Base-by-base conservation (phyloP, 1,139 yeast species). In the Suhomyces anneliseae region DNA sequence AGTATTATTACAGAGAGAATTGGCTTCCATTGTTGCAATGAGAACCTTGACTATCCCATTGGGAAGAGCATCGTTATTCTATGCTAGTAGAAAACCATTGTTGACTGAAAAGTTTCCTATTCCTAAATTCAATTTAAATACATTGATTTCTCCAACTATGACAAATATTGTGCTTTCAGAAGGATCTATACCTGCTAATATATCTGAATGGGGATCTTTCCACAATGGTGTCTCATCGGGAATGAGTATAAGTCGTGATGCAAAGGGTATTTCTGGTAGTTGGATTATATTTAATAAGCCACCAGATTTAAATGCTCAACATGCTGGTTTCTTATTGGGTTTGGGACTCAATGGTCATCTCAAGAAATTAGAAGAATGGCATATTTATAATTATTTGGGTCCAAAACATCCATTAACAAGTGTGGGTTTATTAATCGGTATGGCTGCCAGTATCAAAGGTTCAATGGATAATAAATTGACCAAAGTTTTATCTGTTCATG, bases 211-310 rank as follows among this genome's bases (percentile, higher is more conserved):
- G 97, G 97, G 96, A 0, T 81, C 82, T 51, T 95, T 93, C 62
- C 97, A 93, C 58, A 88, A 88, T 57, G 99, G 99, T 10, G 96
- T 85, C 0, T 83, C 96, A 2, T 80, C 95, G 0, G 99, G 97
- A 0, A 68, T 95, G 44, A 83, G 88, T 46, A 82, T 92, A 7
- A 83, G 92, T 4, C 77, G 76, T 49, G 81, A 79, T 37, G 82
- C 92, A 0, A 76, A 78, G 36, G 92, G 89, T 7, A 83, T 93
- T 7, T 82, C 85, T 15, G 97, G 97, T 0, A 86, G 95, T 57
- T 92, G 98, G 98, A 87, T 92, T 39, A 87, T 86, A 1, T 90
- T 87, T 64, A 90, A 90, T 59, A 87, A 84, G 55, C 96, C 97
- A 0, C 78, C 80, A 1, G 76, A 73, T 8, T 67, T 87, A 39